Percentiles rank a stretch among this genome's conserved stretches.
These are phyloP conservation scores for Drosera capensis DNA, from an alignment of 148 eudicot species.

Conservation along the genomic window DNA sequence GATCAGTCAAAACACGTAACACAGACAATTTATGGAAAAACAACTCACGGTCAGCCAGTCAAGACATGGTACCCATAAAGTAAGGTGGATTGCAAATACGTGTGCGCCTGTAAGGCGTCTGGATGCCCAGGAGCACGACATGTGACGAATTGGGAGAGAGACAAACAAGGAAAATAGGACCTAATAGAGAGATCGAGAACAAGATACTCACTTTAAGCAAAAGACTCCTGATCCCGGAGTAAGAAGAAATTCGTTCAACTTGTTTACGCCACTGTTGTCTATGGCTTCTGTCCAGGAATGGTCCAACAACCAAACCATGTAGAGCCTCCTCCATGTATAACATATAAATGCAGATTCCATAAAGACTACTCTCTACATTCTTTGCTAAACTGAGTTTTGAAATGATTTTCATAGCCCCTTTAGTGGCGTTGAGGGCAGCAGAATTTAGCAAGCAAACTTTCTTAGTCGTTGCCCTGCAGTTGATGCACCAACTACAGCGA, in stretches of 20 bases:
- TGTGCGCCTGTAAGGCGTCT: too few species aligned
- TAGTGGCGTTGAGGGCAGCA: conserved; percentile 70
- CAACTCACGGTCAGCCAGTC: too few species aligned
- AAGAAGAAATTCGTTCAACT: conserved; percentile 53
- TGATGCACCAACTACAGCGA: conserved; percentile 92
- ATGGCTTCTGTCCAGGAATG: conserved; percentile 39
- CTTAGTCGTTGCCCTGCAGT: conserved; percentile 66
- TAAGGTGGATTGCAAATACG: too few species aligned
- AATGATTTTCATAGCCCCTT: conserved; percentile 53
- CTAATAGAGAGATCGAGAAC: too few species aligned
- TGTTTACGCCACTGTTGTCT: conserved; percentile 66
- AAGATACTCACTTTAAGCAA: conserved; percentile 60
- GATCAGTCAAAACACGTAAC: too few species aligned
- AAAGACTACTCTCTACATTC: conserved; percentile 51
- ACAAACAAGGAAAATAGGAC: too few species aligned
- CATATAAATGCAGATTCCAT: conserved; percentile 47
- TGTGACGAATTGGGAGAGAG: too few species aligned
- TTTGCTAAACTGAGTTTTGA: conserved; percentile 34
- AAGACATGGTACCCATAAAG: too few species aligned
- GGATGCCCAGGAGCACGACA: too few species aligned
- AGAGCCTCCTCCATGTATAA: conserved; percentile 82
- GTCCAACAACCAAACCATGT: conserved; percentile 57
- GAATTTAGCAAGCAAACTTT: conserved; percentile 85
- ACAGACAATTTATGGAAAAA: too few species aligned
- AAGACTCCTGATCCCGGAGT: conserved; percentile 43